phyloP scores from a whole-genome alignment of 176 grass and related monocot species.

The Carex parvula region DNA sequence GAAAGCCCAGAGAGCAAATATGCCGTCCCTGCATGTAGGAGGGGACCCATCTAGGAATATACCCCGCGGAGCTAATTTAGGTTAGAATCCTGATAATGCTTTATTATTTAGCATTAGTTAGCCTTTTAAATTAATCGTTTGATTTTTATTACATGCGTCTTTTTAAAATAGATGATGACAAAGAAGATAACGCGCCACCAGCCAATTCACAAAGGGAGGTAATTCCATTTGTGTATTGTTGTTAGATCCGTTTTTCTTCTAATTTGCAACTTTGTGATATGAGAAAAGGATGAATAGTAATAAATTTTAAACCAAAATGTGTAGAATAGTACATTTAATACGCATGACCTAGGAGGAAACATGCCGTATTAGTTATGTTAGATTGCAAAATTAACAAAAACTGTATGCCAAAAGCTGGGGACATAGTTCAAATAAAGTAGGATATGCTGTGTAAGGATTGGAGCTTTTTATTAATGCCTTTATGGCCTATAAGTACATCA shows the following conservation, averaged over 20 bases:
- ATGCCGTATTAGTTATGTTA: background rate
- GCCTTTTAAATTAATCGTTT: background rate
- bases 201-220: constrained; percentile 7
- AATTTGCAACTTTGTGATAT: background rate
- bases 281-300: background rate
- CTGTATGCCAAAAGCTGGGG: background rate
- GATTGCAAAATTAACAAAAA: background rate
- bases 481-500: background rate
- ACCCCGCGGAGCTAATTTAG: background rate
- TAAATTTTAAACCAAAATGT: background rate
- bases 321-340: background rate
- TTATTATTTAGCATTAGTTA: background rate
- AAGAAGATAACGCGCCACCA: constrained; percentile 30
- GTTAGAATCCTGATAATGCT: background rate
- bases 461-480: background rate
- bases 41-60: background rate
- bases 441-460: background rate
- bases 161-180: constrained; percentile 29
- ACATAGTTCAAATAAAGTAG: background rate
- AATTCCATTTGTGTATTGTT: background rate
- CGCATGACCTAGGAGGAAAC: background rate
- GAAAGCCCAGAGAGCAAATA: background rate
- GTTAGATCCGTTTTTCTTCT: background rate
- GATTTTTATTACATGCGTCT: background rate
- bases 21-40: background rate